A percentile compares a stretch with the other conserved stretches of the same genome.
Evolutionary conservation across 2,329 filamentous ascomycete genomes (phyloP).

Genomic region (Exophiala oligosperma): DNA sequence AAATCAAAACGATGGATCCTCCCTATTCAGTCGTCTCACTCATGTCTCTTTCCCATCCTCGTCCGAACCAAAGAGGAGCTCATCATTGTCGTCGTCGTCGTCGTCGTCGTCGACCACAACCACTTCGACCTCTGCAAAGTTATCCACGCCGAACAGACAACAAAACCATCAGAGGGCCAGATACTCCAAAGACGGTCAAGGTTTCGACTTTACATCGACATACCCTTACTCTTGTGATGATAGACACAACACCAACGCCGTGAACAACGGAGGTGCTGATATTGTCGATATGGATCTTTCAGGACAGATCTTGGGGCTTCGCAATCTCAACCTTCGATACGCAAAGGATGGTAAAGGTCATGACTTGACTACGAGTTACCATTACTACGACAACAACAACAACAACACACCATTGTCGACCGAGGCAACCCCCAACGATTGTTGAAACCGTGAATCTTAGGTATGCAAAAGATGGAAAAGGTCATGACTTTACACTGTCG

Average conservation of each 20-base stretch:
- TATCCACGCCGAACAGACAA: neutral
- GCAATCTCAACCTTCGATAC: slow-evolving; percentile 12
- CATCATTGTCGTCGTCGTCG: neutral
- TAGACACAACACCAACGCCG: neutral
- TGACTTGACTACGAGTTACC: slow-evolving; percentile 4
- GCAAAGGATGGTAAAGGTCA: slow-evolving; percentile 17
- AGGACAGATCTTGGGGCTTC: neutral
- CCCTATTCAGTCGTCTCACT: slow-evolving; percentile 10
- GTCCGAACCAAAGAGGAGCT: neutral
- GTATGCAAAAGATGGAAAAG: slow-evolving; percentile 12
- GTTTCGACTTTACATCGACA: slow-evolving; percentile 10
- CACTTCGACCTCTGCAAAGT: neutral
- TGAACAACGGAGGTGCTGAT: neutral
- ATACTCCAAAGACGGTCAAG: slow-evolving; percentile 16
- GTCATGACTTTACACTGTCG: neutral
- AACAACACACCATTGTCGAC: neutral
- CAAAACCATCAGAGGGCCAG: slow-evolving; percentile 1
- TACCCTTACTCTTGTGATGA: slow-evolving; percentile 5
- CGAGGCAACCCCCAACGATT: neutral
- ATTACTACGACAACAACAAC: too few relatives aligned
- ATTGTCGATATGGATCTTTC: neutral
- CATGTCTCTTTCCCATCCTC: neutral
- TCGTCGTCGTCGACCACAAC: too few relatives aligned
- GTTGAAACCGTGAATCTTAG: slow-evolving; percentile 3
- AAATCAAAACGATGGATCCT: neutral